Conservation (phyloP, 2,329 filamentous ascomycete genomes). For the Mycosphaerella sp. region DNA sequence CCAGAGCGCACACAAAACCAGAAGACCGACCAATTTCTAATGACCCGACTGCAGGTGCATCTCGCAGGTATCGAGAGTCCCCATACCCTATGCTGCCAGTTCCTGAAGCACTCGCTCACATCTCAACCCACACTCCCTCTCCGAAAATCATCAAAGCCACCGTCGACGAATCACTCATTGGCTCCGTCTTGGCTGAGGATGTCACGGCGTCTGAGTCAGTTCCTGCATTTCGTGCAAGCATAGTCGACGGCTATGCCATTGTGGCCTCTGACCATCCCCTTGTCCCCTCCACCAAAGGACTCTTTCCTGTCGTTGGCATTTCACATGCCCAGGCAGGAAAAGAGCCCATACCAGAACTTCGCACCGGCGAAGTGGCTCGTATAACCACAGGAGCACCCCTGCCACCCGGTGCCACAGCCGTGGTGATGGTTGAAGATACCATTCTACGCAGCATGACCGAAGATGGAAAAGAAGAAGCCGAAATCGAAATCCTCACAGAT, state of each 20-base stretch:
- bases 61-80: conserved; percentile 70
- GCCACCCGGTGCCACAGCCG: conserved; percentile 78
- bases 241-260: conserved; percentile 92
- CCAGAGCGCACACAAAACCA: conserved; percentile 64
- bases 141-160: conserved; percentile 52
- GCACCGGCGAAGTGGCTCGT: conserved; percentile 70
- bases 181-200: conserved; percentile 74
- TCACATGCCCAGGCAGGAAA: conserved; percentile 75
- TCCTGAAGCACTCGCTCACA: conserved; percentile 66
- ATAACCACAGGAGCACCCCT: conserved; percentile 94
- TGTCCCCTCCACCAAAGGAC: conserved; percentile 59
- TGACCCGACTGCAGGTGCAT: conserved; percentile 53
- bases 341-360: conserved; percentile 55
- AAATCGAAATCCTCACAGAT: conserved; percentile 77
- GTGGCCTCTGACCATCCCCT: conserved; percentile 46
- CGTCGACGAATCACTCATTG: conserved; percentile 62
- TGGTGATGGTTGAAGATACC: conserved; percentile 97
- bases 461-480: conserved; percentile 76
- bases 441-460: conserved; percentile 66
- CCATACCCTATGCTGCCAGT: conserved; percentile 91
- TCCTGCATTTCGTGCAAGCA: conserved; percentile 89
- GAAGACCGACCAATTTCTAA: conserved; percentile 53
- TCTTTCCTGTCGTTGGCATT: conserved; percentile 78
- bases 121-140: conserved; percentile 64
- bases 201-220: conserved; percentile 75